Conservation (phyloP, 2,329 filamentous ascomycete species). For the Dothideomycetidae sp. region DNA sequence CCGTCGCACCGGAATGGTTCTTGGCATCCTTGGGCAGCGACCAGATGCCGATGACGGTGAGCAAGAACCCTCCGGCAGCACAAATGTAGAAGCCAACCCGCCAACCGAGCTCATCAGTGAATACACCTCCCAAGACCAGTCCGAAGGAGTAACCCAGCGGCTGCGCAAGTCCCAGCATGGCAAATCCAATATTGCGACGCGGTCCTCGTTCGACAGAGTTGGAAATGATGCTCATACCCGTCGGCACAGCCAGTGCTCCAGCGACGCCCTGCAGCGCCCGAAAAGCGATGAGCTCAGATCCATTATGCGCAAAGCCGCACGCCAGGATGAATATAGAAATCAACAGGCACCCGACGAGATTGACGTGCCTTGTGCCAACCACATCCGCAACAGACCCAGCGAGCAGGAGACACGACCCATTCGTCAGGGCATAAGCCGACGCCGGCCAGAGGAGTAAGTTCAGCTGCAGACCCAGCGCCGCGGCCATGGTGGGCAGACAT, state of each 20-base stretch:
- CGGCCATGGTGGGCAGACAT: not conserved
- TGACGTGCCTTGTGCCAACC: constrained; percentile 32
- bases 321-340: constrained; percentile 29
- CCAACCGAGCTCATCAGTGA: not conserved
- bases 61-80: not conserved
- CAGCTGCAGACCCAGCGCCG: not conserved
- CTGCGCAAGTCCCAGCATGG: not conserved
- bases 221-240: not conserved
- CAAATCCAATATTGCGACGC: not conserved
- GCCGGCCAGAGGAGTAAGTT: not conserved
- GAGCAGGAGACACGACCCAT: constrained; percentile 34
- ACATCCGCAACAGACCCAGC: constrained; percentile 37
- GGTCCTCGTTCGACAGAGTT: not conserved
- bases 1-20: too few species aligned
- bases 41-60: not conserved
- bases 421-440: constrained; percentile 26
- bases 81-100: not conserved
- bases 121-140: not conserved
- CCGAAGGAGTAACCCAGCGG: not conserved
- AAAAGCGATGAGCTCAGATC: constrained; percentile 12
- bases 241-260: not conserved
- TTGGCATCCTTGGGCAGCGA: too few species aligned
- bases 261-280: constrained; percentile 2
- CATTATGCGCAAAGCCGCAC: constrained; percentile 25
- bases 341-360: constrained; percentile 31